Evolutionary conservation across 768 basidiomycete species (phyloP), one percentile per base, ranked within the genome.

Genomic region (Russula abietina): DNA sequence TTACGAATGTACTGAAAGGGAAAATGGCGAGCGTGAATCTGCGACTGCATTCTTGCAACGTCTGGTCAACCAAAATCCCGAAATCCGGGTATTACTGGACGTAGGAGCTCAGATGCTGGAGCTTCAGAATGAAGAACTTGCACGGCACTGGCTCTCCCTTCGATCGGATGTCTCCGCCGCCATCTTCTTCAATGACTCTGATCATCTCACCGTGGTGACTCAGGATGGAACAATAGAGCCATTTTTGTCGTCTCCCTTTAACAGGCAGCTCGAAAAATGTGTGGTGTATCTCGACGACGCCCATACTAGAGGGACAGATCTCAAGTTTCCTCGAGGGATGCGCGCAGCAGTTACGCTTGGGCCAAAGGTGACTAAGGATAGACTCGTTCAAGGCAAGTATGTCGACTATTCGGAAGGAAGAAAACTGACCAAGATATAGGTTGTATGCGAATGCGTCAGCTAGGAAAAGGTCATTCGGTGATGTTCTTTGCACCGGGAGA

Each of bases 71-170:
- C 74, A 80, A 64, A 57, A 57, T 1, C 77, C 76, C 4, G 69
- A 72, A n/a, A 73, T 83, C 30, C 74, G 73, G 26, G 81, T 83
- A 7, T 69, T 84, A 22, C 69, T 84, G 17, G 82, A 84, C 49
- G 81, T 84, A 14, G 83, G 82, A 3, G 82, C 82, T 0, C 82
- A 84, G 63, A 79, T 84, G 71, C 70, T 84, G 10, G 82, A 84
- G 49, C 71, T 81, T 59, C 69, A 73, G 26, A 84, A 82, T 62
- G 38, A 66, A 2, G 71, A 79, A 28, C 56, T 84, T 5, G 79
- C 74, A 2, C 41, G 58, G 22, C 48, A 66, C 2, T 84, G 83
- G 83, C 69, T 84, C 4, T 39, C 54, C 22, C 58, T 64, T 49
- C 70, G 53, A 2, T 58, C 64, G 2, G 64, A 72, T 30, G 65